phyloP scores from a whole-genome alignment of 2,329 filamentous ascomycete genomes.

The Polytolypa hystricis region DNA sequence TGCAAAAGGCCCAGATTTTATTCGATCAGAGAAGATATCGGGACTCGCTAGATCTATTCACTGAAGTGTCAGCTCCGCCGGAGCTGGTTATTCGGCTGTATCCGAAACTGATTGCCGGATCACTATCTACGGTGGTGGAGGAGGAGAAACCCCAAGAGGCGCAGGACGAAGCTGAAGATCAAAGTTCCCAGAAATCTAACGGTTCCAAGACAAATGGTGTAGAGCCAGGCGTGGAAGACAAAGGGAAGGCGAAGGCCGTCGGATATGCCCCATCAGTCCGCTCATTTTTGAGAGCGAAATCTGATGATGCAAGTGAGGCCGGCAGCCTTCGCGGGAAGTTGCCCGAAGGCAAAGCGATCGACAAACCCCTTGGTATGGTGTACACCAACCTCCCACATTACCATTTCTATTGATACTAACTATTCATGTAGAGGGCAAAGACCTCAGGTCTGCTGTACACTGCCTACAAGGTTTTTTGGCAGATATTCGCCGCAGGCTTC shows the following conservation, averaged over 20 bases:
- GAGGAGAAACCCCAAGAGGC: constrained; percentile 31
- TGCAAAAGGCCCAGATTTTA: constrained; percentile 75
- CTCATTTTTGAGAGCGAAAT: constrained; percentile 26
- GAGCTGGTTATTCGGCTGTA: constrained; percentile 79
- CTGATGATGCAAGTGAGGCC: constrained; percentile 29
- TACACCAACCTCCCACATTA: background rate
- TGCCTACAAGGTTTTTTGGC: constrained; percentile 82
- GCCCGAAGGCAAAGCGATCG: constrained; percentile 13
- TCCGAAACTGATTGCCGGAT: constrained; percentile 71
- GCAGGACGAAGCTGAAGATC: constrained; percentile 12
- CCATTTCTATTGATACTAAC: constrained; percentile 8
- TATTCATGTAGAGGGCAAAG: constrained; percentile 58
- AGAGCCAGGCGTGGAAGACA: constrained; percentile 18
- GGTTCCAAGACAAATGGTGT: constrained; percentile 19
- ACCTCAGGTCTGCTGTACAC: constrained; percentile 68
- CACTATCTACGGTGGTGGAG: constrained; percentile 54
- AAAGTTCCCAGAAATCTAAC: constrained; percentile 18
- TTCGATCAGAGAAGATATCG: constrained; percentile 76
- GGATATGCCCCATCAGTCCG: constrained; percentile 27
- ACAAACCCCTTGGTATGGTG: constrained; percentile 21
- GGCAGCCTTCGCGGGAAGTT: constrained; percentile 26
- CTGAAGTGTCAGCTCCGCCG: constrained; percentile 78
- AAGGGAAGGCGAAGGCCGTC: constrained; percentile 15
- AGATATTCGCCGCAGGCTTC: constrained; percentile 60
- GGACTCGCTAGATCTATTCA: constrained; percentile 81